Evolutionary conservation across 2,329 filamentous ascomycete genomes (phyloP).

Genomic region (Clarireedia paspali): DNA sequence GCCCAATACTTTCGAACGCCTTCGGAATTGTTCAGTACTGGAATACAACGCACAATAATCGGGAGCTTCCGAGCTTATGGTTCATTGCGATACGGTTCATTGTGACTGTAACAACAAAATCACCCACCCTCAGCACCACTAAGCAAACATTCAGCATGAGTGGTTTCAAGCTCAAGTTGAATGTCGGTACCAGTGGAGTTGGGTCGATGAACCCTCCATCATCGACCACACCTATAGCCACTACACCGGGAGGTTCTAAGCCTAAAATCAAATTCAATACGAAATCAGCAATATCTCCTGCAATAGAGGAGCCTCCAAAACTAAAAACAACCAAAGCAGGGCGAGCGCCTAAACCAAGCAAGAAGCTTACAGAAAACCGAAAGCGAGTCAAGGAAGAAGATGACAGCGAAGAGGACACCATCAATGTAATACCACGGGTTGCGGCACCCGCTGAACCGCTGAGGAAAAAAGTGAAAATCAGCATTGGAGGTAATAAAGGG

Average conservation of each 20-base stretch:
- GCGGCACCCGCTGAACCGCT: slow-evolving; percentile 8
- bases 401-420: slow-evolving; percentile 38
- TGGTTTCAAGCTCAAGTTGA: slow-evolving; percentile 16
- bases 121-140: background rate
- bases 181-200: slow-evolving; percentile 5
- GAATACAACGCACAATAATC: background rate
- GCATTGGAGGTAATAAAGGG: slow-evolving; percentile 14
- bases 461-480: slow-evolving; percentile 42
- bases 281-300: slow-evolving; percentile 18
- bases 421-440: slow-evolving; percentile 15
- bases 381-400: slow-evolving; percentile 52
- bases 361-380: slow-evolving; percentile 46
- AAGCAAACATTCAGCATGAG: slow-evolving; percentile 18
- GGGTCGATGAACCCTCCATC: slow-evolving; percentile 1
- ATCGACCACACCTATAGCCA: slow-evolving; percentile 11
- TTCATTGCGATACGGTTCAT: background rate
- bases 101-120: background rate
- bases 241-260: slow-evolving; percentile 18
- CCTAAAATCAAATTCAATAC: slow-evolving; percentile 28
- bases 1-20: background rate
- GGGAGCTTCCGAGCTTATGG: background rate
- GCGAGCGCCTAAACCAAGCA: slow-evolving; percentile 50
- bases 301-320: slow-evolving; percentile 12
- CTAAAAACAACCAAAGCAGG: slow-evolving; percentile 51
- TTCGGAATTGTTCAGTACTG: no score